Conservation (phyloP, 2,329 filamentous ascomycete genomes). For the Ophidiomyces ophidiicola region DNA sequence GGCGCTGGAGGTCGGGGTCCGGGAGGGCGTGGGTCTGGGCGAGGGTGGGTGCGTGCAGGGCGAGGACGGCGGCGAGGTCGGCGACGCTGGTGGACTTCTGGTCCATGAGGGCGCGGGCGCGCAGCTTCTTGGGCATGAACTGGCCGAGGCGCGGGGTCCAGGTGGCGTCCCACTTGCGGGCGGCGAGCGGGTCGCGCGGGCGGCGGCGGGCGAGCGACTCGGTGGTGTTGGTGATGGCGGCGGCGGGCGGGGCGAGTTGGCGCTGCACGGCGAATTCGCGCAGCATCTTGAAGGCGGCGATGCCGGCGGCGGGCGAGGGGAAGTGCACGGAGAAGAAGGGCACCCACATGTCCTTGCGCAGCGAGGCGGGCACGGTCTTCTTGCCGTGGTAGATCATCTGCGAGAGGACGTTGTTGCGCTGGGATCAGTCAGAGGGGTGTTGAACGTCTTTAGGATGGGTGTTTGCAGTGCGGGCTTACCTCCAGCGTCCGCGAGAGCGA, state of each 20-base stretch:
- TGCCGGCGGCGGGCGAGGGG: slow-evolving; percentile 38
- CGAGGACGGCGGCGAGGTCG: slow-evolving; percentile 46
- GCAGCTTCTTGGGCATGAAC: slow-evolving; percentile 37
- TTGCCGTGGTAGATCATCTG: slow-evolving; percentile 54
- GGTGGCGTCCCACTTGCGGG: slow-evolving; percentile 32
- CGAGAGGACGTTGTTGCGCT: slow-evolving; percentile 42
- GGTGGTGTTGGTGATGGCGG: slow-evolving; percentile 37
- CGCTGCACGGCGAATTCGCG: slow-evolving; percentile 49
- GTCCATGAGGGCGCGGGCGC: slow-evolving; percentile 47
- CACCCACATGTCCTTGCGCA: slow-evolving; percentile 52
- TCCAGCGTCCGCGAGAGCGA: slow-evolving; percentile 46
- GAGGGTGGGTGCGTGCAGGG: too few species aligned
- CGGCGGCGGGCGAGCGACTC: slow-evolving; percentile 29
- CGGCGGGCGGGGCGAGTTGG: slow-evolving; percentile 40
- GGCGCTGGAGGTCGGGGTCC: slow-evolving; percentile 9
- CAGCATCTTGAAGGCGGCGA: slow-evolving; percentile 45
- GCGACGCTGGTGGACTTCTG: slow-evolving; percentile 53
- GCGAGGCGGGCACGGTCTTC: slow-evolving; percentile 45
- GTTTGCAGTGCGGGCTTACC: slow-evolving; percentile 28
- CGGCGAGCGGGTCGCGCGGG: slow-evolving; percentile 28
- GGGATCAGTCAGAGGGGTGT: slow-evolving; percentile 2
- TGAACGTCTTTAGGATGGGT: neutral
- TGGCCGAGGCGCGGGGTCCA: slow-evolving; percentile 32
- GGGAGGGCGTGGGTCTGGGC: slow-evolving; percentile 33
- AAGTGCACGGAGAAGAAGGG: slow-evolving; percentile 49